phyloP scores from a whole-genome alignment of 1,284 basidiomycete species.

The Fomitopsis pinicola region DNA sequence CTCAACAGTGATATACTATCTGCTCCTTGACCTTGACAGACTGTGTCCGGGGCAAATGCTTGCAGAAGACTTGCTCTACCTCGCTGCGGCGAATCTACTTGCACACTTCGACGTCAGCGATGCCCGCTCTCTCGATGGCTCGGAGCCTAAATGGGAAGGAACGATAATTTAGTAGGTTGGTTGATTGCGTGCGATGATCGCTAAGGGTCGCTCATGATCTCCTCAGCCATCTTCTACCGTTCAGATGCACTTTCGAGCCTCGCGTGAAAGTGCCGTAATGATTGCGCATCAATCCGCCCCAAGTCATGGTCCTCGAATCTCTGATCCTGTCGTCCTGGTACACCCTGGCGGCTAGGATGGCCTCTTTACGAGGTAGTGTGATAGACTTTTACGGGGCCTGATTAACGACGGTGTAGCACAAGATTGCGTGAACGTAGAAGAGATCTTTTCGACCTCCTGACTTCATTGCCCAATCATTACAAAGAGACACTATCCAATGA shows the following conservation, averaged over 20 bases:
- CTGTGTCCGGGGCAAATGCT: background rate
- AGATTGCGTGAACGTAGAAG: no score
- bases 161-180: background rate
- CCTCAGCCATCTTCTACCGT: background rate
- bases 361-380: no score
- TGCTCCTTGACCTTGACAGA: background rate
- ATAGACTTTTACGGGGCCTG: no score
- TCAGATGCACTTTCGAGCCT: background rate
- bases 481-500: no score
- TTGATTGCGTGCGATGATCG: background rate
- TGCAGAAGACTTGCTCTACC: background rate
- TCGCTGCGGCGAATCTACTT: background rate
- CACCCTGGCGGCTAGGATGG: no score
- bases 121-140: background rate
- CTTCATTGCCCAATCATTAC: no score
- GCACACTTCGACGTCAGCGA: background rate
- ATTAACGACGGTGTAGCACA: no score
- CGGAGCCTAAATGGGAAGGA: background rate
- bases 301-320: background rate
- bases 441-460: no score
- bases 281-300: no score
- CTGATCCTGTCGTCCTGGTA: background rate
- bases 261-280: background rate
- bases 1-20: no score
- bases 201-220: background rate